These are phyloP conservation scores for Paecilomyces formosus DNA, from an alignment of 2,329 filamentous ascomycete genomes.

Conservation along the genomic window DNA sequence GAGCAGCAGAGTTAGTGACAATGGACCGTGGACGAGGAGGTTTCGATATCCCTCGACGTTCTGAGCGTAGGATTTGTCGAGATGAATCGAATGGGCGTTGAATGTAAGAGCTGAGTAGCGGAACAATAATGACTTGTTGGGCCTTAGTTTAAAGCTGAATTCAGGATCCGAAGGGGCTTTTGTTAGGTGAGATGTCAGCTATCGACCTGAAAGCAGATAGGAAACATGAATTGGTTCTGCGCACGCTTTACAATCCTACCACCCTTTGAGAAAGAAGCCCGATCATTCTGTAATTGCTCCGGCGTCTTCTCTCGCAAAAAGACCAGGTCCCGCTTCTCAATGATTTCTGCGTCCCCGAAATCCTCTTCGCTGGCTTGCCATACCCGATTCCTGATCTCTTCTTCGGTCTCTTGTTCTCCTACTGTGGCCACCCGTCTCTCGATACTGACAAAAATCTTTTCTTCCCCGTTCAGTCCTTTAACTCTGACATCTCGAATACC, in stretches of 20 bases:
- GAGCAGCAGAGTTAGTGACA: constrained; percentile 71
- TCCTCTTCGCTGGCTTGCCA: constrained; percentile 38
- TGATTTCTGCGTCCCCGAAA: constrained; percentile 37
- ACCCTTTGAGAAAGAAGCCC: constrained; percentile 13
- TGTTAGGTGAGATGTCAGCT: constrained; percentile 5
- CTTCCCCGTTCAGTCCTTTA: constrained; percentile 45
- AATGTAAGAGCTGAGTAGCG: constrained; percentile 85
- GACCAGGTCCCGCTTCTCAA: constrained; percentile 56
- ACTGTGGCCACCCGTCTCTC: constrained; percentile 45
- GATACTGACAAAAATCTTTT: constrained; percentile 55
- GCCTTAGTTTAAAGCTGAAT: constrained; percentile 54
- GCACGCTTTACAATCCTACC: constrained; percentile 29
- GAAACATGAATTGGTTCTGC: constrained; percentile 11
- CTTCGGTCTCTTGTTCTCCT: constrained; percentile 26
- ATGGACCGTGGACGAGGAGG: constrained; percentile 78
- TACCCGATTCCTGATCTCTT: constrained; percentile 31
- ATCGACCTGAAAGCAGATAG: constrained; percentile 8
- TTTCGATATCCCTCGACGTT: constrained; percentile 66
- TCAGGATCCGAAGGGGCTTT: constrained; percentile 45
- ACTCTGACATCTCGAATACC: constrained; percentile 41
- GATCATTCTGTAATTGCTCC: constrained; percentile 22
- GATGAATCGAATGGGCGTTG: constrained; percentile 88
- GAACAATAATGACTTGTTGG: constrained; percentile 68
- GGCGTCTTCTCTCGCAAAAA: constrained; percentile 50
- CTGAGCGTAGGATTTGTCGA: constrained; percentile 64